Evolutionary conservation across 805 yeast species (phyloP).

Genomic region (Candida sakaeoensis): DNA sequence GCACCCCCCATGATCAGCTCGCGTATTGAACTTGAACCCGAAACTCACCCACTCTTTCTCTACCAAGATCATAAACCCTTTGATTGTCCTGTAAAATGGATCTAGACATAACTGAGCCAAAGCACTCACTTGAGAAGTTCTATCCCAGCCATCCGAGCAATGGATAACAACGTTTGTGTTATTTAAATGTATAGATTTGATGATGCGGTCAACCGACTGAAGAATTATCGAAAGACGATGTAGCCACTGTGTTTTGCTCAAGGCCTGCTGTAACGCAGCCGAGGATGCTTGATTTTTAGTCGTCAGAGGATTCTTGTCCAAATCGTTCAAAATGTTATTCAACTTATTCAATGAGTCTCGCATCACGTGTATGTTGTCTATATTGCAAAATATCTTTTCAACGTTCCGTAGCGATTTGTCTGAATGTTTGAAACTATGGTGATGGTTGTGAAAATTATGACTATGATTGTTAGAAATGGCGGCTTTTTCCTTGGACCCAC

Average conservation of each 20-base stretch:
- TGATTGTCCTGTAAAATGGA: slow-evolving; percentile 81
- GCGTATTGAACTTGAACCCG: slow-evolving; percentile 84
- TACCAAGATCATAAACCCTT: slow-evolving; percentile 79
- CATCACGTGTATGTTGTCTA: slow-evolving; percentile 95
- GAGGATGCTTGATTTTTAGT: slow-evolving; percentile 11
- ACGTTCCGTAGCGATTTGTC: slow-evolving; percentile 20
- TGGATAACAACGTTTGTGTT: slow-evolving; percentile 82
- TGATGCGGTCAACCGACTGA: slow-evolving; percentile 71
- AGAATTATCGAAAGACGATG: slow-evolving; percentile 65
- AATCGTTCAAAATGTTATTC: slow-evolving; percentile 58
- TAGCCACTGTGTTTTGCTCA: slow-evolving; percentile 76
- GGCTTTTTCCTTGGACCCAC: slow-evolving; percentile 11
- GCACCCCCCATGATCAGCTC: slow-evolving; percentile 72
- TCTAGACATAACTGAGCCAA: slow-evolving; percentile 83
- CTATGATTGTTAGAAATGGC: neutral
- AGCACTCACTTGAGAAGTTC: slow-evolving; percentile 87
- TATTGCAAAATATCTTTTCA: slow-evolving; percentile 78
- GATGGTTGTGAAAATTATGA: neutral
- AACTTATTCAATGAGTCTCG: slow-evolving; percentile 73
- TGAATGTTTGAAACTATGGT: neutral
- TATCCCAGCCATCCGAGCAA: slow-evolving; percentile 98
- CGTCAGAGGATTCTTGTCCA: slow-evolving; percentile 52
- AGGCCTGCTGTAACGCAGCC: slow-evolving; percentile 42
- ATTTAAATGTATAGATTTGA: slow-evolving; percentile 78
- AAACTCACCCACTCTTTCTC: slow-evolving; percentile 96